These are phyloP conservation scores for Elongisporangium prolatum DNA, from an alignment of 352 stramenopile species.

Conservation along the genomic window DNA sequence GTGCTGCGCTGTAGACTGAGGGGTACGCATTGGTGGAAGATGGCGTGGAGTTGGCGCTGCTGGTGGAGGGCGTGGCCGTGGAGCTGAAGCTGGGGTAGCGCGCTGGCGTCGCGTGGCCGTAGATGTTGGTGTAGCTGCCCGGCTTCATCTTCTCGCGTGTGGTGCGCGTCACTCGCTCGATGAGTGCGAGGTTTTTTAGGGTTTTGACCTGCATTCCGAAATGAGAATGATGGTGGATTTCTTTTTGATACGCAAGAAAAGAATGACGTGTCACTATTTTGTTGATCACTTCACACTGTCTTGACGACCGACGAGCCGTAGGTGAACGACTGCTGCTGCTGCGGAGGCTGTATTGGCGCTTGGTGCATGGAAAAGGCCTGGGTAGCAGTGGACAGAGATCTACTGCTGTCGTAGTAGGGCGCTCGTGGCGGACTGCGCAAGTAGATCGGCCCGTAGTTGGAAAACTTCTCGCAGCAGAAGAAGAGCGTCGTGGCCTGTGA, in stretches of 20 bases:
- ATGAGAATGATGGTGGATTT: not conserved
- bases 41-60: not conserved
- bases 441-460: constrained; percentile 10
- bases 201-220: not conserved
- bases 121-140: not conserved
- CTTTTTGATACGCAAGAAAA: not conserved
- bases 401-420: not conserved
- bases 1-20: not conserved
- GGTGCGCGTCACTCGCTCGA: not conserved
- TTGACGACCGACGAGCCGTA: not conserved
- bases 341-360: not conserved
- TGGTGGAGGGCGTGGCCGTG: not conserved
- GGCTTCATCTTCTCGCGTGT: not conserved
- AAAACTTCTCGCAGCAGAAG: constrained; percentile 46
- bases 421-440: not conserved
- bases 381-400: not conserved
- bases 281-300: not conserved
- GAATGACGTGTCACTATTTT: not conserved
- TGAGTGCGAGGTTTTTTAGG: not conserved
- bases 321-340: not conserved
- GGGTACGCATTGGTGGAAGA: not conserved
- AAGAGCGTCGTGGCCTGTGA: constrained; percentile 32
- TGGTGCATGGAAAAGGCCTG: not conserved
- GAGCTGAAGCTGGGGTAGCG: not conserved
- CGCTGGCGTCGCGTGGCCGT: not conserved